Evolutionary conservation across 768 basidiomycete genomes (phyloP), one percentile per base, ranked within the genome.

Genomic region (Leucocoprinus sp.): DNA sequence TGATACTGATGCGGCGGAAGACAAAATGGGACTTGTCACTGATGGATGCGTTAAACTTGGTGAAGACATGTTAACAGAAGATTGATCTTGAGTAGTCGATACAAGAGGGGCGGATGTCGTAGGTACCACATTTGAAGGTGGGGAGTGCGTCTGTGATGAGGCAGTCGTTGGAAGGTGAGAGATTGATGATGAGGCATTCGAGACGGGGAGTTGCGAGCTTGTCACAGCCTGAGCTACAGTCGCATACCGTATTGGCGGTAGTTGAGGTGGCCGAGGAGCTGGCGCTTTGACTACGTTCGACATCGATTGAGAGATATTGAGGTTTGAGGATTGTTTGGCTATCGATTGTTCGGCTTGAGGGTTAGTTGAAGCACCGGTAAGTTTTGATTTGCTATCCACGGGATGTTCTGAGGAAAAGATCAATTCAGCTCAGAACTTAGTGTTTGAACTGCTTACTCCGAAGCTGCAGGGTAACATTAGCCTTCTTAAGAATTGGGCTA

Each of bases 41-140:
- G 88, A 89, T 29, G 78, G 82, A 62, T 90, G 86, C n/a, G 88
- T 90, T 44, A 90, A 65, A 58, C 87, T 91, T 22, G 88, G 87
- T 7, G 88, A 89, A 0, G 84, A 78, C 9, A 78, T 64, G 24
- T 67, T 58, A 24, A 69, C 66, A 24, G 73, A 66, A 37, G 66
- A 61, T 11, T 72, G 69, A 43, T 70, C 69, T 34, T 66, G 57
- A 28, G 65, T 50, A 37, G 62, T 45, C 29, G 67, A 33, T 38
- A 37, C 36, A 52, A 60, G 31, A 37, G 66, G 37, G 18, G 61
- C 45, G 29, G 65, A 54, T 24, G 69, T 37, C 31, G 65, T 54
- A 17, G 75, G 62, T 54, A 71, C 64, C 52, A 72, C 60, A 8
- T 71, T 58, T 38, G 70, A 57, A 12, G 46, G 23, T 8, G 48